Evolutionary conservation across 306 rosid genomes (phyloP), one percentile per base, ranked within the genome.

Genomic region (Rubus parviflorus): DNA sequence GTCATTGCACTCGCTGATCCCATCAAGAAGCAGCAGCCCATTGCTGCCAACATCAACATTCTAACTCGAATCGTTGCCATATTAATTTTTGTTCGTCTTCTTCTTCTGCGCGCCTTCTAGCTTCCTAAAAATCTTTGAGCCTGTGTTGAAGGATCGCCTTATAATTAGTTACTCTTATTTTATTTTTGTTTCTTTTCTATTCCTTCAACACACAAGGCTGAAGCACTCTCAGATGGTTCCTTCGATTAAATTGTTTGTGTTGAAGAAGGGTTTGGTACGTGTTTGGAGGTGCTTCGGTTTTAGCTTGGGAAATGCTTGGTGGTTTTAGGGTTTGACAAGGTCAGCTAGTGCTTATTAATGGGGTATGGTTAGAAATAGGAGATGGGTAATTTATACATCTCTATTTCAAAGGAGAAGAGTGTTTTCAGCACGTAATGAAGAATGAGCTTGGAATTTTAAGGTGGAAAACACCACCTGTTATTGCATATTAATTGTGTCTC

Each of bases 1-100:
- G 72, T 83, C 40, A 77, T 30, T 16, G 89, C 91, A 65, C 42
- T 71, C 35, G 71, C 86, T 2, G 75, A n/a, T 30, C 46, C 86
- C 69, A 88, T 72, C 48, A 83, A 1, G 43, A 78, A 35, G 74
- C 77, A 75, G 74, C 75, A 73, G 15, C 86, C 77, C 53, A 77
- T 53, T 25, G 63, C 77, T 35, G 37, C 80, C 70, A 81, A 51
- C 4, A 82, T 16, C 14, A 82, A 48, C 61, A 81, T n/a, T 71
- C 47, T n/a, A 23, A 72, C 15, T 6, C 84, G 52, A 82, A 80
- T 72, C 69, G 77, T 76, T 7, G 47, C 70, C 91, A 88, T 89
- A 6, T 1, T 30, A 30, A 30, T 8, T 35, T 64, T 8, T 7
- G 8, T 14, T 13, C 11, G 12, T 23, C 0, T 52, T 68, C 75